Evolutionary conservation across 1,284 basidiomycete genomes (phyloP).

Genomic region (Cutaneotrichosporon daszewskae): DNA sequence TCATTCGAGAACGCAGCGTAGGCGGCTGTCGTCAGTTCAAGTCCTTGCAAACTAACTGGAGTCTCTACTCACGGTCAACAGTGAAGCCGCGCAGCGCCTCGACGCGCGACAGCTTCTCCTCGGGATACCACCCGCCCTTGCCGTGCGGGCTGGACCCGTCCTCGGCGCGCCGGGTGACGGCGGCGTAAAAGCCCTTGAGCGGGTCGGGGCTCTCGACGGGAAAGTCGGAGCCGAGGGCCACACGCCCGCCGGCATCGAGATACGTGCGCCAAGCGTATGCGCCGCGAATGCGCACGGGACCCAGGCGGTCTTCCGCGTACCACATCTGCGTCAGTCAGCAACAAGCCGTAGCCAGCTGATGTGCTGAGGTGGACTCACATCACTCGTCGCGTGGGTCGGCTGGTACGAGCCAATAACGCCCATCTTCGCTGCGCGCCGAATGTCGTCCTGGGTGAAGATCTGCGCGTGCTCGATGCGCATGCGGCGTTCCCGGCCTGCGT

Average conservation of each 20-base stretch:
- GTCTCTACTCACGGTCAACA: constrained; percentile 53
- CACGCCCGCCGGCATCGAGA: constrained; percentile 54
- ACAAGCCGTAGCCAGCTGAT: not conserved
- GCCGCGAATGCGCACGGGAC: constrained; percentile 68
- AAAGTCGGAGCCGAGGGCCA: constrained; percentile 84
- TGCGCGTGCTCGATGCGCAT: constrained; percentile 88
- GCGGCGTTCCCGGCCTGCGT: constrained; percentile 47
- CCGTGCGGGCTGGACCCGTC: constrained; percentile 77
- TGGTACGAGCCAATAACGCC: constrained; percentile 88
- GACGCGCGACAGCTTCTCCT: constrained; percentile 63
- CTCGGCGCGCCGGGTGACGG: constrained; percentile 64
- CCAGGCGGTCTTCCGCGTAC: constrained; percentile 76
- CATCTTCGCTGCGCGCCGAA: constrained; percentile 62
- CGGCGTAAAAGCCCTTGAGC: constrained; percentile 71
- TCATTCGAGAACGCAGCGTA: constrained; percentile 71
- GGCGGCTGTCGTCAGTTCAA: too few species aligned
- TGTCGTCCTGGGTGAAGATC: constrained; percentile 65
- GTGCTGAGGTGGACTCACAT: constrained; percentile 27
- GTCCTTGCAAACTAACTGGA: not conserved
- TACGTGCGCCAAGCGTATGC: constrained; percentile 84
- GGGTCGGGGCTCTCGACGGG: constrained; percentile 63
- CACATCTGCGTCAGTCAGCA: constrained; percentile 61
- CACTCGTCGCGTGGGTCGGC: constrained; percentile 68
- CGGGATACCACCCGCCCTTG: constrained; percentile 66
- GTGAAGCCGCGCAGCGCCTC: constrained; percentile 71